Conservation (phyloP, 2,329 filamentous ascomycete genomes). For the Penicillium sp. region DNA sequence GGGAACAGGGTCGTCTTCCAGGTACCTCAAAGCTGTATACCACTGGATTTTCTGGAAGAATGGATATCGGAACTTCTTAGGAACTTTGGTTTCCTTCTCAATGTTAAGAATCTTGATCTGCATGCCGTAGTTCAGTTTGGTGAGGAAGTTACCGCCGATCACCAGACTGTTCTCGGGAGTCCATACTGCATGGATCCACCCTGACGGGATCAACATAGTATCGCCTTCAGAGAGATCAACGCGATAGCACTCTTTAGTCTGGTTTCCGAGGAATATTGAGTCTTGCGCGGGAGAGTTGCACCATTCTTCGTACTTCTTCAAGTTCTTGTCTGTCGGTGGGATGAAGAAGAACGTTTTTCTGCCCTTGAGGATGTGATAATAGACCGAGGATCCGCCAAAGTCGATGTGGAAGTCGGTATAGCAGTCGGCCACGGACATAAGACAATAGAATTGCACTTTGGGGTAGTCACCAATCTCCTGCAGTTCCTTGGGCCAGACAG, state of each 20-base stretch:
- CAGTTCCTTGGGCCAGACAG: conserved; percentile 56
- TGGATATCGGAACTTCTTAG: conserved; percentile 68
- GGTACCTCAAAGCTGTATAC: conserved; percentile 67
- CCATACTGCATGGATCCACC: conserved; percentile 75
- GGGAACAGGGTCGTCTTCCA: conserved; percentile 68
- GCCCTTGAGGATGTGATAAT: conserved; percentile 71
- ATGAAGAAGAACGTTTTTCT: conserved; percentile 75
- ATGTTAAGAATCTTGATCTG: conserved; percentile 69
- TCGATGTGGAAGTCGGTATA: conserved; percentile 76
- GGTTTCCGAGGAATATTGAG: conserved; percentile 66
- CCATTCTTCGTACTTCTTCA: conserved; percentile 74
- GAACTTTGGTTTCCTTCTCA: conserved; percentile 69
- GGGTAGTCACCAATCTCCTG: conserved; percentile 61
- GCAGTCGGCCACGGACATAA: conserved; percentile 73
- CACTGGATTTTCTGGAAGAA: conserved; percentile 73
- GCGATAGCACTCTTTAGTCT: conserved; percentile 69
- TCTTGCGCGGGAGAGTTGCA: conserved; percentile 69
- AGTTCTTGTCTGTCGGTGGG: conserved; percentile 67
- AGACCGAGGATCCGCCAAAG: conserved; percentile 72
- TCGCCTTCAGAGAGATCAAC: conserved; percentile 69
- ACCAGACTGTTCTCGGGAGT: conserved; percentile 71
- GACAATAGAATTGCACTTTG: conserved; percentile 69
- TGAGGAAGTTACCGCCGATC: conserved; percentile 73
- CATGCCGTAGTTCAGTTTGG: conserved; percentile 67
- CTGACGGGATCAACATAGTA: conserved; percentile 72